Evolutionary conservation across 2,329 filamentous ascomycete species (phyloP), one percentile per base, ranked within the genome.

Genomic region (Claviceps paspali): DNA sequence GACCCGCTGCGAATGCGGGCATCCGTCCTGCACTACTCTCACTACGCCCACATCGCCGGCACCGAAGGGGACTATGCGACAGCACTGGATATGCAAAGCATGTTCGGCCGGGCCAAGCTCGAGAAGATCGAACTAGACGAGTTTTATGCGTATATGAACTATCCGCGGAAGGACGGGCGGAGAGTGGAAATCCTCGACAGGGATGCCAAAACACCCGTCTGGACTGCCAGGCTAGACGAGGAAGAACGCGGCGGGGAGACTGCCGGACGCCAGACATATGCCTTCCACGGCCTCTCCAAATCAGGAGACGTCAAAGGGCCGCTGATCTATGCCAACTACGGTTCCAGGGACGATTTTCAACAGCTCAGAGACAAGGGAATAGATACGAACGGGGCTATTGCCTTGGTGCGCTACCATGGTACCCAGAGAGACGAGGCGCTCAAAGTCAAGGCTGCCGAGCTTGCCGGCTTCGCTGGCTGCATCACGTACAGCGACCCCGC

Each of bases 91-190:
- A 75, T 95, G 38, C 72, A 87, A 56, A 76, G 76, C 49, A 72
- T 80, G 55, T 94, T 95, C 57, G 62, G 64, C 46, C 69, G 68
- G 35, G 77, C 79, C 32, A 72, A 74, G 4, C 67, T 98, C 51
- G 86, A 94, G 48, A 67, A 79, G 40, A 77, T 93, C 19, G 62
- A 66, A 35, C 68, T 85, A 50, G 81, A 93, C 49, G 74, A 85
- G 52, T 93, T 83, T 56, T 70, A 80, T 49, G 87, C 92, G 12
- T 96, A 95, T 54, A 64, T 96, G 50, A 96, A 96, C 57, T 98
- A 93, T 54, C 86, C 91, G 0, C 80, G 68, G 44, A 62, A 70
- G 21, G 79, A 74, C 42, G 91, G 88, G 10, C 71, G 91, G 35
- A 73, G 77, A 40, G 79, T 98, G 28, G 77, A 87, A 43, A 82